Conservation (phyloP, 257 asterid species). For the Striga asiatica region DNA sequence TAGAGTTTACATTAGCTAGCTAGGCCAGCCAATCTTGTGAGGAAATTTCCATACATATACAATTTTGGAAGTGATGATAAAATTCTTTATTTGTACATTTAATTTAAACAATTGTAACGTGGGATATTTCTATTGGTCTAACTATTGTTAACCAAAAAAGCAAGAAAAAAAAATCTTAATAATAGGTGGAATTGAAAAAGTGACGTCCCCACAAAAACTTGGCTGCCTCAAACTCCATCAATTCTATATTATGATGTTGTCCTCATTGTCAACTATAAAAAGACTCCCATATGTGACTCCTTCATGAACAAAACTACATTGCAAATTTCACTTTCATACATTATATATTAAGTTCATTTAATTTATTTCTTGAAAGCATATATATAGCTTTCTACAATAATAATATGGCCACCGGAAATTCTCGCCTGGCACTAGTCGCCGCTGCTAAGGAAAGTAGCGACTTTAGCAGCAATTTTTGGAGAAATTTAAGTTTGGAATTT, state of each 20-base stretch:
- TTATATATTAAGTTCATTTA: no score
- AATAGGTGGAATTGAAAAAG: constrained; percentile 1
- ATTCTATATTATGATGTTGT: neutral
- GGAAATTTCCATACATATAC: no score
- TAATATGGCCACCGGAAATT: neutral
- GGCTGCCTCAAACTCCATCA: neutral
- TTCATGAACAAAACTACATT: neutral
- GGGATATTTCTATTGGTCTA: constrained; percentile 15
- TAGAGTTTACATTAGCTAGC: neutral
- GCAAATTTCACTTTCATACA: neutral
- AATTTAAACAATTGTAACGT: neutral
- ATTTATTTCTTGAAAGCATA: no score
- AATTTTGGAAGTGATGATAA: no score
- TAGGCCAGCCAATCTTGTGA: no score
- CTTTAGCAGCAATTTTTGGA: neutral
- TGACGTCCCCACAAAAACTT: neutral
- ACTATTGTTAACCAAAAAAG: neutral
- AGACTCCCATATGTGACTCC: constrained; percentile 1
- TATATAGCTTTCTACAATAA: no score
- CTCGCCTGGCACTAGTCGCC: neutral
- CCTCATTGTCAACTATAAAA: constrained; percentile 15
- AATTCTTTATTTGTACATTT: neutral
- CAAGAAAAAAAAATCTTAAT: no score
- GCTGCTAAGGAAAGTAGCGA: neutral
- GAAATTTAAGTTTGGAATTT: neutral